Evolutionary conservation across 176 grass and related monocot genomes (phyloP).

Genomic region (Ensete glaucum): DNA sequence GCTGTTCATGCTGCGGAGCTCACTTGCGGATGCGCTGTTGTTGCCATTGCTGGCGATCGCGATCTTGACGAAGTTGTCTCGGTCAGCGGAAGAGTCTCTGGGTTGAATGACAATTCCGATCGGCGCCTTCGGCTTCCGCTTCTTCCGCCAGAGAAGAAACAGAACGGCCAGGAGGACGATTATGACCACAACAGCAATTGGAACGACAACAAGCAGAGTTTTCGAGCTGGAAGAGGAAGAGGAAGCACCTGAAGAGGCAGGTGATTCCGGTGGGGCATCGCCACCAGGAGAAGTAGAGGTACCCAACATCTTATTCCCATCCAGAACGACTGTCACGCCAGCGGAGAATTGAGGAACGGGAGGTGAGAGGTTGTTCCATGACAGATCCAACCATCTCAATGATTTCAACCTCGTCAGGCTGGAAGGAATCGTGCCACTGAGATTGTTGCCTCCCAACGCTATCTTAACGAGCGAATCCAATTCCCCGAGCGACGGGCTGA

Average conservation of each 20-base stretch:
- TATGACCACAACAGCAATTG: slow-evolving; percentile 18
- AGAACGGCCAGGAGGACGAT: background rate
- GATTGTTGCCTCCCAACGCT: slow-evolving; percentile 44
- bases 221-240: slow-evolving; percentile 11
- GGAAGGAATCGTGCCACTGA: slow-evolving; percentile 49
- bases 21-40: slow-evolving; percentile 1
- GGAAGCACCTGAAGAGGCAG: background rate
- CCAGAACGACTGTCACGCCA: slow-evolving; percentile 27
- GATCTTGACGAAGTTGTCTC: slow-evolving; percentile 43
- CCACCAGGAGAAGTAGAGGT: background rate
- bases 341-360: slow-evolving; percentile 43
- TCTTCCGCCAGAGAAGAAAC: slow-evolving; percentile 19
- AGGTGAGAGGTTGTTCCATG: slow-evolving; percentile 46
- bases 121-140: slow-evolving; percentile 16
- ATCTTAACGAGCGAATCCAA: slow-evolving; percentile 33
- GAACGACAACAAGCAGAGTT: slow-evolving; percentile 32
- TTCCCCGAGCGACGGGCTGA: slow-evolving; percentile 43
- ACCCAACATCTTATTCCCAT: slow-evolving; percentile 33
- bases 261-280: background rate
- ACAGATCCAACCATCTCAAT: slow-evolving; percentile 44
- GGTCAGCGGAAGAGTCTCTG: slow-evolving; percentile 30
- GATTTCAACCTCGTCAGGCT: slow-evolving; percentile 41
- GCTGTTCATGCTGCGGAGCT: slow-evolving; percentile 21
- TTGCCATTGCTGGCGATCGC: slow-evolving; percentile 20
- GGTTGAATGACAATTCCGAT: slow-evolving; percentile 55